phyloP scores from a whole-genome alignment of 139 green algal species.

The Coelastrella sp. region DNA sequence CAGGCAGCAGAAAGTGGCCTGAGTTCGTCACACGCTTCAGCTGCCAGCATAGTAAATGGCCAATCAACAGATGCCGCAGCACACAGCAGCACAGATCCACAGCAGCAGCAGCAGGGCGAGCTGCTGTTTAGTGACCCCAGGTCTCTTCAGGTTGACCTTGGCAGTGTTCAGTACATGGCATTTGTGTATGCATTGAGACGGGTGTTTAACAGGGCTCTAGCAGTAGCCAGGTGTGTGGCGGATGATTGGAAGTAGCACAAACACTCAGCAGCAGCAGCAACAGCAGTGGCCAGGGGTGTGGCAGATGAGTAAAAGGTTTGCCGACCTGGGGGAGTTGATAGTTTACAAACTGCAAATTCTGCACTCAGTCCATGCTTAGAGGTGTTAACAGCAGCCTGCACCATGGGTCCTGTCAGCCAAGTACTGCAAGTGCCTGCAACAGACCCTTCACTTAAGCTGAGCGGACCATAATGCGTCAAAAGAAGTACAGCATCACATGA shows the following conservation, averaged over 20 bases:
- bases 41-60: not conserved
- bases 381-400: too few relatives aligned
- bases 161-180: constrained; percentile 41
- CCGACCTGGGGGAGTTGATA: too few relatives aligned
- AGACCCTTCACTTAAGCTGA: too few relatives aligned
- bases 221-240: constrained; percentile 23
- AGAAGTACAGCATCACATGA: too few relatives aligned
- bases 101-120: not conserved
- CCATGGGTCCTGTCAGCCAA: too few relatives aligned
- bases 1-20: not conserved
- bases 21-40: not conserved
- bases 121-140: not conserved
- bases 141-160: not conserved
- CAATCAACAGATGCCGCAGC: not conserved
- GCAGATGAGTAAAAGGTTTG: too few relatives aligned
- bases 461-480: too few relatives aligned
- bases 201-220: constrained; percentile 30
- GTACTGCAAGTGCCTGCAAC: too few relatives aligned
- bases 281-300: too few relatives aligned
- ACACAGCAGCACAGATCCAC: not conserved
- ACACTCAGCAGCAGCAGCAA: not conserved
- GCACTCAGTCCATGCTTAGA: too few relatives aligned
- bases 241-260: not conserved
- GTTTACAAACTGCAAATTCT: too few relatives aligned
- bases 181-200: constrained; percentile 33